A percentile compares a stretch with the other conserved stretches of the same genome.
These are phyloP conservation scores for Penicillium hordei DNA, from an alignment of 2,329 filamentous ascomycete species.

Conservation along the genomic window DNA sequence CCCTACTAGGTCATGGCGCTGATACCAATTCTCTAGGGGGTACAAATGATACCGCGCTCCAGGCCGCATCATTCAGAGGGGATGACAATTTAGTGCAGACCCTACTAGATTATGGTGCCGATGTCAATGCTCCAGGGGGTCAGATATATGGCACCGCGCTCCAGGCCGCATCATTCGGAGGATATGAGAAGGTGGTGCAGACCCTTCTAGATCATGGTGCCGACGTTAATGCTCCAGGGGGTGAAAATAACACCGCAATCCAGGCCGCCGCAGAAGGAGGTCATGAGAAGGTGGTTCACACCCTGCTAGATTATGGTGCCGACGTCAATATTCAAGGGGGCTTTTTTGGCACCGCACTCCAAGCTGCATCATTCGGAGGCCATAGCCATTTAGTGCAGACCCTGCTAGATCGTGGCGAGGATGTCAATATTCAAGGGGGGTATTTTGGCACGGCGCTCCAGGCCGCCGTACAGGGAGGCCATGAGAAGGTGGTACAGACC, in stretches of 20 bases:
- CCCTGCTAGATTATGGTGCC: background rate
- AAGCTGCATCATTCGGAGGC: background rate
- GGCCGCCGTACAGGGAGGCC: rapidly evolving
- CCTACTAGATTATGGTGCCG: background rate
- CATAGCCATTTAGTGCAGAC: background rate
- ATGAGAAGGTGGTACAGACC: background rate
- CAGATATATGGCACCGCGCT: background rate
- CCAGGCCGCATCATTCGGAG: background rate
- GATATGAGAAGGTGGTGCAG: rapidly evolving
- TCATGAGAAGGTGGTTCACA: background rate
- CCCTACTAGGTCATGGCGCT: constrained; percentile 2
- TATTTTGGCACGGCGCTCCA: too few relatives aligned
- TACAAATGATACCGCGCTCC: background rate
- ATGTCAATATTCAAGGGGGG: too few relatives aligned
- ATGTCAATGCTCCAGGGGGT: background rate
- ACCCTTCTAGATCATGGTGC: background rate
- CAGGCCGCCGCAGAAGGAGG: rapidly evolving
- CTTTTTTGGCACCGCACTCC: background rate
- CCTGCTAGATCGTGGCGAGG: background rate
- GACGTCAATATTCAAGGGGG: background rate
- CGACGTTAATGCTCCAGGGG: background rate
- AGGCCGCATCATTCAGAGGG: background rate
- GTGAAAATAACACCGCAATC: too few relatives aligned
- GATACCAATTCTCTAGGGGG: constrained; percentile 1
- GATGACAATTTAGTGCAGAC: background rate